Percentiles rank a stretch among this genome's conserved stretches.
Evolutionary conservation across 2,329 filamentous ascomycete genomes (phyloP).

Genomic region (Aurifilum marmelostoma): DNA sequence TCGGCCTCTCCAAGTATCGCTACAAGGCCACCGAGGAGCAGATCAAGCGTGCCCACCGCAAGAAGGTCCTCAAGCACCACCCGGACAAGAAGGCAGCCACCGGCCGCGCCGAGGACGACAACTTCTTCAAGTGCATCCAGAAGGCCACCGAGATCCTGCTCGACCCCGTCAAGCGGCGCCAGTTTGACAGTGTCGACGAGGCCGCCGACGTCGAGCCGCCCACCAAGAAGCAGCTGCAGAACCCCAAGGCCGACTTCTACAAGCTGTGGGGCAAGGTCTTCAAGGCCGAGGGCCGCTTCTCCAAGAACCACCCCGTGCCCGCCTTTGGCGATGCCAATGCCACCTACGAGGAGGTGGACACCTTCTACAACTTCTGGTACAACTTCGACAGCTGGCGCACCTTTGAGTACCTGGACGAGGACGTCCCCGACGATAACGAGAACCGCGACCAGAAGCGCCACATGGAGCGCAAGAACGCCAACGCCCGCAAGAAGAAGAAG

Average conservation of each 20-base stretch:
- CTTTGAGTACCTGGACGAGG: slow-evolving; percentile 98
- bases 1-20: slow-evolving; percentile 90
- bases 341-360: slow-evolving; percentile 85
- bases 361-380: slow-evolving; percentile 99
- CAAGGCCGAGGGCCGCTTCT: slow-evolving; percentile 91
- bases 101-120: slow-evolving; percentile 87
- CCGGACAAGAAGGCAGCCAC: slow-evolving; percentile 97
- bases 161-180: slow-evolving; percentile 88
- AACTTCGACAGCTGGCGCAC: slow-evolving; percentile 98
- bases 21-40: slow-evolving; percentile 94
- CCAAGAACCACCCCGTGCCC: slow-evolving; percentile 86
- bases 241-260: slow-evolving; percentile 77
- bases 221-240: slow-evolving; percentile 84
- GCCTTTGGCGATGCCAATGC: slow-evolving; percentile 82
- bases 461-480: slow-evolving; percentile 97
- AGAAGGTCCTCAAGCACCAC: slow-evolving; percentile 99
- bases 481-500: slow-evolving; percentile 99
- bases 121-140: slow-evolving; percentile 99
- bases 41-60: slow-evolving; percentile 98
- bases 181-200: slow-evolving; percentile 97
- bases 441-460: slow-evolving; percentile 99
- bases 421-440: slow-evolving; percentile 98
- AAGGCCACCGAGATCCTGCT: slow-evolving; percentile 93
- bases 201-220: slow-evolving; percentile 90
- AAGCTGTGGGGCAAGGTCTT: slow-evolving; percentile 93